Base-by-base conservation (phyloP, 1,284 basidiomycete species). In the Inonotus obliquus region DNA sequence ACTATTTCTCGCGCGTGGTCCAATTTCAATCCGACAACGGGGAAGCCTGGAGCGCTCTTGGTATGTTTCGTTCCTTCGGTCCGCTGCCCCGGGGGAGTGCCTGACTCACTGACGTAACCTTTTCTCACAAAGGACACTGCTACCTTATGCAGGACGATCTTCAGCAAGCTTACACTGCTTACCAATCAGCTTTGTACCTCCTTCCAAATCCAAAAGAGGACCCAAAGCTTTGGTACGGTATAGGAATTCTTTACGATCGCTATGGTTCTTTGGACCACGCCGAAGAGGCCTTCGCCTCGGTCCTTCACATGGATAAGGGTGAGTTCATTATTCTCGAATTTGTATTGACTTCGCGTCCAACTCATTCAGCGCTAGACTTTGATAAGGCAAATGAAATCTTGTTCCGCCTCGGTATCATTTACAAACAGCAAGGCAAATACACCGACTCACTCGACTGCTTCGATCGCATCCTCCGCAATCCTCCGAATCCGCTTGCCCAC, bases 71-170 rank as follows among this genome's bases (percentile, higher is more conserved):
- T 69, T 62, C 52, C 62, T n/a, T 60, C 60, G 51, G 41, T 21
- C 63, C 55, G 25, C 32, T 47, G 19, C n/a, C 56, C 65, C 67
- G 56, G n/a, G n/a, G n/a, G n/a, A 62, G 68, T 57, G 53, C 55
- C 63, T 64, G 63, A 62, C 67, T 45, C 17, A 9, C 49, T 44
- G 41, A 48, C 21, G 29, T 38, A 38, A 55, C 60, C 66, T 65
- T 62, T 68, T 67, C 69, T 61, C 61, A 62, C 60, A 60, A 70
- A 89, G 90, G 94, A 39, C 96, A 98, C 72, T 98, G 97, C 77
- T 96, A 96, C 75, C 84, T 99, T 61, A 99, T 98, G 96, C 96
- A 98, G 74, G 96, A 99, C 72, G 96, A 99, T 76, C 84, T 99
- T 61, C 96, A 97, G 76, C 97, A 96, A 77, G 97, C 97, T 0